A percentile compares a stretch with the other conserved stretches of the same genome.
Conservation (phyloP, 106 monocot genomes). For the Apostasia ramifera region DNA sequence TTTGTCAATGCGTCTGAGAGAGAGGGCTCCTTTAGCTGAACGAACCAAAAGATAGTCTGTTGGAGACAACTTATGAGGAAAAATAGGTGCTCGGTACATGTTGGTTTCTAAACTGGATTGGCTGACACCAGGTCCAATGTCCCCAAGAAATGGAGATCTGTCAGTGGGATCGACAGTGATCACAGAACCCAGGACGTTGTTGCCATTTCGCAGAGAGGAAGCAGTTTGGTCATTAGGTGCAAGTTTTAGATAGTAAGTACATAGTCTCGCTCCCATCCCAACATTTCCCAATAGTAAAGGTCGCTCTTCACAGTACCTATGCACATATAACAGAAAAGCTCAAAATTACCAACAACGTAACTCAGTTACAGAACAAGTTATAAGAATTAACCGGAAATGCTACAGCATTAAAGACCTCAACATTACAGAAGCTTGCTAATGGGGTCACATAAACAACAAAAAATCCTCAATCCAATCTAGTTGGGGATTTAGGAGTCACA, state of each 20-base stretch:
- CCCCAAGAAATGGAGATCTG: conserved; percentile 95
- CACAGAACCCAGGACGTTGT: conserved; percentile 53
- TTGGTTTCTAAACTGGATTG: conserved; percentile 91
- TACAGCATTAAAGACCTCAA: too few relatives aligned
- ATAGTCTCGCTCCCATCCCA: conserved; percentile 95
- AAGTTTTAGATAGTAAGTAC: conserved; percentile 88
- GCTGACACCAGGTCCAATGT: conserved; percentile 69
- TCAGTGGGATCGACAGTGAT: conserved; percentile 79
- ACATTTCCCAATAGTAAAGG: conserved; percentile 78
- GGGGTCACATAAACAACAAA: too few relatives aligned
- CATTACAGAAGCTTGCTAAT: too few relatives aligned
- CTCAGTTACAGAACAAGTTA: not conserved
- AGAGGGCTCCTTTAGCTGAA: conserved; percentile 79
- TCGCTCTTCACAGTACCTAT: conserved; percentile 95
- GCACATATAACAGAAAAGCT: conserved; percentile 1
- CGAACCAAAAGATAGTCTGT: conserved; percentile 95
- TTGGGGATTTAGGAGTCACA: too few relatives aligned
- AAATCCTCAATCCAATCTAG: too few relatives aligned
- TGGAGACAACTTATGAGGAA: conserved; percentile 70
- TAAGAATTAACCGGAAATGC: not conserved
- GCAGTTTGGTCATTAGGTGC: conserved; percentile 65
- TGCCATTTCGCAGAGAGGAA: conserved; percentile 49
- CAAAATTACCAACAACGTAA: not conserved
- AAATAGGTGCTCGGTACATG: conserved; percentile 84
- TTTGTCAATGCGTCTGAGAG: conserved; percentile 82